Conservation (phyloP, 768 basidiomycete genomes). For the Mycena belliarum region DNA sequence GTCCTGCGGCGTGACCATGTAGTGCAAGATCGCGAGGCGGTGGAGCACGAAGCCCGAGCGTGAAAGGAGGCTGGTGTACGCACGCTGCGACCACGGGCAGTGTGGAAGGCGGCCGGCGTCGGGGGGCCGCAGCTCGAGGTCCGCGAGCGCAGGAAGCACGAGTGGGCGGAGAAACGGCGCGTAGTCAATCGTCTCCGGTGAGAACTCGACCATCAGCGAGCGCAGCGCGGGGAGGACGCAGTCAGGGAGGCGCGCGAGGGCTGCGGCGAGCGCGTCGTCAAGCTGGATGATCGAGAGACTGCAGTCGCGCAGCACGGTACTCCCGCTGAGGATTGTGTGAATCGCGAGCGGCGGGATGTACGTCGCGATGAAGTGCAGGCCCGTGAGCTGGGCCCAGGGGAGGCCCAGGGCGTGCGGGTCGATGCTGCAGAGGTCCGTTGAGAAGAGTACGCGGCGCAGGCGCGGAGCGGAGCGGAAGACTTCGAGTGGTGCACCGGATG, state of each 20-base stretch:
- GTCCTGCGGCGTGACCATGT: slow-evolving; percentile 12
- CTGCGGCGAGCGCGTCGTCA: slow-evolving; percentile 7
- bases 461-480: slow-evolving; percentile 21
- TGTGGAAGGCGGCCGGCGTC: slow-evolving; percentile 14
- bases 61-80: slow-evolving; percentile 18
- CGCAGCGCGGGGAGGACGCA: slow-evolving; percentile 11
- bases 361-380: slow-evolving; percentile 21
- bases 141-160: slow-evolving; percentile 18
- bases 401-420: slow-evolving; percentile 19
- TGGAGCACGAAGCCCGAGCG: slow-evolving; percentile 17
- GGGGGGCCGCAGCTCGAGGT: slow-evolving; percentile 24
- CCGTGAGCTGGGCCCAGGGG: slow-evolving; percentile 21
- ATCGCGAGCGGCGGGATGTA: slow-evolving; percentile 22
- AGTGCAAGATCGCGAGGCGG: slow-evolving; percentile 22
- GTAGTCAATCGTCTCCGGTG: slow-evolving; percentile 9
- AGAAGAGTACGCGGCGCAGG: slow-evolving; percentile 21
- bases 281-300: slow-evolving; percentile 22
- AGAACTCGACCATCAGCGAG: slow-evolving; percentile 22
- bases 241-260: slow-evolving; percentile 9
- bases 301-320: slow-evolving; percentile 16
- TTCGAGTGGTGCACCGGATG: slow-evolving; percentile 11
- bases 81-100: slow-evolving; percentile 18
- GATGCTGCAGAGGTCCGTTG: slow-evolving; percentile 21
- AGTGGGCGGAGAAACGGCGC: slow-evolving; percentile 22
- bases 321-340: slow-evolving; percentile 19